Base-by-base conservation (phyloP, 495 filamentous ascomycete species). In the Pyrenula aspistea region DNA sequence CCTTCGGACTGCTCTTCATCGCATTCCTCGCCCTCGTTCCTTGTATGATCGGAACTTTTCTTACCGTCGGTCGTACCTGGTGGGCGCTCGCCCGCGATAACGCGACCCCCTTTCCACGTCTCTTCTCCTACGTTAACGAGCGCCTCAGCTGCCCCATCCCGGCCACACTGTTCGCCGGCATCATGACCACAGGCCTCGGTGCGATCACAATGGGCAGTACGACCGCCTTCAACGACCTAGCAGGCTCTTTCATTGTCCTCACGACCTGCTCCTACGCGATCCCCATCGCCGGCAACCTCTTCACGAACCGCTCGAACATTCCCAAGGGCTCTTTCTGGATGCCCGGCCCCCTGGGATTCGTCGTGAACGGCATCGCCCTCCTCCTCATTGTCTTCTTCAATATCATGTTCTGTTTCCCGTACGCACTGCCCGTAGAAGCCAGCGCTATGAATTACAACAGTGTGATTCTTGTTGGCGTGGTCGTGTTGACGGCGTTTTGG, bases 351-450 rank as follows among this genome's bases (percentile, higher is more conserved):
- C 63, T 77, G 15, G 89, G 87, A 0, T 85, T 71, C 53, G 57
- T 69, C 0, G 69, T 91, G 60, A 88, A 89, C 60, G 60, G 69
- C 2, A 56, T 83, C 2, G 68, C 82, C 10, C 77, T 85, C 42
- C 59, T 80, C 24, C 83, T 86, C 57, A 92, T 91, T 55, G 61
- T 78, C 0, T 70, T 82, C 22, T 91, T 89, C 65, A 77, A 84
- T 53, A 75, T 88, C 24, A 82, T 92, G 58, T 93, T 86, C 71
- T 91, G 86, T 64, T 92, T 92, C 71, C 88, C 86, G 1, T 86
- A 78, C 61, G 64, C 64, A 0, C 59, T 83, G 52, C 84, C 85
- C 0, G 76, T 76, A 1, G 70, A 71, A 1, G 76, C 73, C 1
- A 67, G 69, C 12, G 73, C 72, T 2, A 89, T 90, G 85, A 90